Evolutionary conservation across 2,329 filamentous ascomycete species (phyloP).

Genomic region (Ceratocystis destructans): DNA sequence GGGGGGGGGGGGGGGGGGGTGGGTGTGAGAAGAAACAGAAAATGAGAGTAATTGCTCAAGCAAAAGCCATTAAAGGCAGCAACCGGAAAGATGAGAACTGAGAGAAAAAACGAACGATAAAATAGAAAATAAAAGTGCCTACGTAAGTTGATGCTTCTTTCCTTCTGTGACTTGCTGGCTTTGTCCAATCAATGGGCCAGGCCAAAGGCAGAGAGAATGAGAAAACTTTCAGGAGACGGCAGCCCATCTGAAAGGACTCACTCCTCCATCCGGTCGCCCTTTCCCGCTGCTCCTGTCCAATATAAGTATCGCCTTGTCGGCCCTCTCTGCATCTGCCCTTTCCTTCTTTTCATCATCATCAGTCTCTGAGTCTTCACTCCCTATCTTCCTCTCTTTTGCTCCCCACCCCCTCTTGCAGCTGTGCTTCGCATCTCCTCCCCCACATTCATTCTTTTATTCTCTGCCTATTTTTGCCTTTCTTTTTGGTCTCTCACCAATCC

Average conservation of each 20-base stretch:
- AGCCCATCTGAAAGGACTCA: neutral
- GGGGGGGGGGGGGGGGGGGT: neutral
- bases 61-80: neutral
- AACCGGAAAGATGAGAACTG: neutral
- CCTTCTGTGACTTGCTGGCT: neutral
- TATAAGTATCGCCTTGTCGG: neutral
- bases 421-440: neutral
- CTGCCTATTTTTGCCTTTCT: neutral
- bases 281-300: neutral
- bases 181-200: neutral
- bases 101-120: neutral
- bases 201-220: neutral
- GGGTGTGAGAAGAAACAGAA: neutral
- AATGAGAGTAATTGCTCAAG: neutral
- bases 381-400: conserved; percentile 6
- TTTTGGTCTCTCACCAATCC: conserved; percentile 1
- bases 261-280: neutral
- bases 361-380: conserved; percentile 9
- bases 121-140: neutral
- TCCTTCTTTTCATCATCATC: conserved; percentile 5
- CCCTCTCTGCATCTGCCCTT: neutral
- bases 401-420: neutral
- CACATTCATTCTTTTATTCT: conserved; percentile 1
- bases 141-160: conserved; percentile 4
- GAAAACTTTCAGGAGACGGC: neutral